Percentiles rank a stretch among this genome's conserved stretches.
phyloP scores from a whole-genome alignment of 805 yeast species.

The Metschnikowia gelsemii region DNA sequence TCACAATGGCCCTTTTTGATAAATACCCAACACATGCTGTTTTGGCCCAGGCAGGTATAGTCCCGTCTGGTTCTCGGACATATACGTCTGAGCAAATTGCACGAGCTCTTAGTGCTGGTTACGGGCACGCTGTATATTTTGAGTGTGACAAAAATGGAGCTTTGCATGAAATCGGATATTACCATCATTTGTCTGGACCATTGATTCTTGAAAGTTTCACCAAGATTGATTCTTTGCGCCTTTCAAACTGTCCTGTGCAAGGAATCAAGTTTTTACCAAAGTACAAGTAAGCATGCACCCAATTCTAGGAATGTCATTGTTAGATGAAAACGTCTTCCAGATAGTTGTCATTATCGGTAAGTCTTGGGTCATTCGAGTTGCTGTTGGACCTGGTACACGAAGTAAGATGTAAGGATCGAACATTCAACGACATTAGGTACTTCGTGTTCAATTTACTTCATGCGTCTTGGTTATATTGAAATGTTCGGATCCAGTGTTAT shows the following conservation, averaged over 20 bases:
- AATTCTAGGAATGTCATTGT: no score
- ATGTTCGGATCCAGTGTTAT: no score
- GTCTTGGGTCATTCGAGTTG: no score
- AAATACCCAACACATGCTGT: conserved; percentile 37
- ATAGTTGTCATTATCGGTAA: no score
- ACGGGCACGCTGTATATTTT: conserved; percentile 34
- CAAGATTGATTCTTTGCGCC: conserved; percentile 57
- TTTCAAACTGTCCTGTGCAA: conserved; percentile 61
- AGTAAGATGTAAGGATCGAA: no score
- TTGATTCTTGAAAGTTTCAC: conserved; percentile 32
- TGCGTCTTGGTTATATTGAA: no score
- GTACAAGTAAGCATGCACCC: conserved; percentile 27
- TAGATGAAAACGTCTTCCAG: no score
- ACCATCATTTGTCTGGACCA: conserved; percentile 25
- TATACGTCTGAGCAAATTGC: conserved; percentile 33
- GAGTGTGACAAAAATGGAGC: conserved; percentile 27
- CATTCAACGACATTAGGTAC: no score
- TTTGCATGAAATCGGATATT: conserved; percentile 28
- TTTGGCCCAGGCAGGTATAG: conserved; percentile 34
- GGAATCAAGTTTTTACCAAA: conserved; percentile 79
- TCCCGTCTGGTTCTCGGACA: conserved; percentile 31
- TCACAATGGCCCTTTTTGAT: conserved; percentile 31
- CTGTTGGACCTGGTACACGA: no score
- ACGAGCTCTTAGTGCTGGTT: conserved; percentile 36
- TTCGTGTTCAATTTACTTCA: no score